phyloP scores from a whole-genome alignment of 106 monocot species.

The Triglochin maritima region DNA sequence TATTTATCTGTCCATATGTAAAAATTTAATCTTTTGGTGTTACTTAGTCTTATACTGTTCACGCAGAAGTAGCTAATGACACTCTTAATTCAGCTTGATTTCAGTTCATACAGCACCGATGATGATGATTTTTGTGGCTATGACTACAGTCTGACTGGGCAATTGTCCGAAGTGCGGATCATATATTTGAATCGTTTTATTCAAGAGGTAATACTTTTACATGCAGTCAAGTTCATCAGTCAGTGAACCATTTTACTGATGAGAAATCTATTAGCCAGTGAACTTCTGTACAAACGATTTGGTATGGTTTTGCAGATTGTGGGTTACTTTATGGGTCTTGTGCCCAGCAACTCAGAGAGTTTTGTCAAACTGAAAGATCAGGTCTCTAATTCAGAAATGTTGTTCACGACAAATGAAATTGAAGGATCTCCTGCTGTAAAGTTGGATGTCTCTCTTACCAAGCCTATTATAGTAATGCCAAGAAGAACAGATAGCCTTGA shows the following conservation, averaged over 20 bases:
- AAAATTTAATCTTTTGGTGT: not conserved
- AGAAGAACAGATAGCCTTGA: slow-evolving; percentile 63
- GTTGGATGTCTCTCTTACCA: slow-evolving; percentile 69
- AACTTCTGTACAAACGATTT: not conserved
- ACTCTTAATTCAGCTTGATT: slow-evolving; percentile 70
- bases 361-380: slow-evolving; percentile 85
- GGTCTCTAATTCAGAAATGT: slow-evolving; percentile 72
- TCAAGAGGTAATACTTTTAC: slow-evolving; percentile 55
- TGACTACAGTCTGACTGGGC: slow-evolving; percentile 84
- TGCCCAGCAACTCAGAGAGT: slow-evolving; percentile 41
- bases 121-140: slow-evolving; percentile 88
- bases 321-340: slow-evolving; percentile 90
- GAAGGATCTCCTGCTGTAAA: slow-evolving; percentile 93
- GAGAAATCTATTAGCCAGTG: not conserved
- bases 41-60: not conserved
- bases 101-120: slow-evolving; percentile 53
- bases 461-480: slow-evolving; percentile 92
- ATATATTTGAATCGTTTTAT: slow-evolving; percentile 92
- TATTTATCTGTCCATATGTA: no score
- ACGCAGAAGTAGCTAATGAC: no score
- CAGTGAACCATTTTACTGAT: no score
- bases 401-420: slow-evolving; percentile 70
- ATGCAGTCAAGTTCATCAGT: no score
- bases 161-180: slow-evolving; percentile 94
- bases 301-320: slow-evolving; percentile 36